Conservation (phyloP, 805 yeast species). For the Saccharomycopsis amapae region DNA sequence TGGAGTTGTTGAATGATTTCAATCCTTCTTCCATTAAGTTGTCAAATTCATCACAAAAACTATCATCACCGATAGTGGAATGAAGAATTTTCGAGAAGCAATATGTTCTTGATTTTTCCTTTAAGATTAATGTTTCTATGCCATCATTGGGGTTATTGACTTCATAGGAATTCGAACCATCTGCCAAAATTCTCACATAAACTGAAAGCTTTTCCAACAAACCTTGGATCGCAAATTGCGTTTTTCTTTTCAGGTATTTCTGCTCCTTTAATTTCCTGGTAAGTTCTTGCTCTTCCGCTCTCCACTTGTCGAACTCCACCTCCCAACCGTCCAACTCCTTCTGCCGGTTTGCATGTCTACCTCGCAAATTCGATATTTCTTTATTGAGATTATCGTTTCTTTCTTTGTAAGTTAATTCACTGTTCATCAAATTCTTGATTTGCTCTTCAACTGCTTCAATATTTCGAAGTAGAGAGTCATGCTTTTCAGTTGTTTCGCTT, state of each 20-base stretch:
- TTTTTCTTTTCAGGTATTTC: conserved; percentile 1
- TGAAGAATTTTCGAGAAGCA: conserved; percentile 1
- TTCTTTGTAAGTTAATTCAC: neutral
- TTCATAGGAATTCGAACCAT: neutral
- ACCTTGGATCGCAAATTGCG: conserved; percentile 10
- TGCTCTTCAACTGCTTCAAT: conserved; percentile 3
- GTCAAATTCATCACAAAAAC: conserved; percentile 7
- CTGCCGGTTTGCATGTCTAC: neutral
- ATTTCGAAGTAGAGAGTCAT: neutral
- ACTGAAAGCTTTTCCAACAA: conserved; percentile 11
- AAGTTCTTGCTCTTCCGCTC: neutral
- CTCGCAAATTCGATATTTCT: neutral
- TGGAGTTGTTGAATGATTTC: conserved; percentile 4
- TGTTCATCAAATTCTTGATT: neutral
- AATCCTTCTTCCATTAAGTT: conserved; percentile 9
- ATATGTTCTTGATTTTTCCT: neutral
- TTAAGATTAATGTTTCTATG: neutral
- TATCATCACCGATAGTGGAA: neutral
- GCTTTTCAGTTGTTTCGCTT: neutral
- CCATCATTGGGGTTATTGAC: neutral
- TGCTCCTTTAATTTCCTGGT: neutral
- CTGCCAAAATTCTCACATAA: neutral
- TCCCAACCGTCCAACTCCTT: conserved; percentile 4
- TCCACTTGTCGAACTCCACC: neutral
- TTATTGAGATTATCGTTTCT: neutral